These are phyloP conservation scores for Vigna trinervia DNA, from an alignment of 306 rosid genomes.

Conservation along the genomic window DNA sequence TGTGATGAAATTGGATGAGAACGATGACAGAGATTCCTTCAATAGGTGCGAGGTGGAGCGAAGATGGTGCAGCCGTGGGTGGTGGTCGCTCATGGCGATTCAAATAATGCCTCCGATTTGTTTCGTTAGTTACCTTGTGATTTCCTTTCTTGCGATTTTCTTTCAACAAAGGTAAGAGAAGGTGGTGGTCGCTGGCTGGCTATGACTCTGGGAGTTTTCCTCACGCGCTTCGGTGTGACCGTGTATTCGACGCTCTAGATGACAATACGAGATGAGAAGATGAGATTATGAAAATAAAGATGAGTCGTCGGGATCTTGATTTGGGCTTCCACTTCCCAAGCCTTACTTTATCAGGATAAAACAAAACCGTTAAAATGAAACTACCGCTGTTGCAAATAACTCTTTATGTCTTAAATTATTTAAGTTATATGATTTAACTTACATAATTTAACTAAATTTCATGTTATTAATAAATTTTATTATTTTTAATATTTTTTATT, in stretches of 20 bases:
- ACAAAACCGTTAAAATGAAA: no score
- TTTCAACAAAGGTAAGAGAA: background rate
- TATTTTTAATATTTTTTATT: no score
- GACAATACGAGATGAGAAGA: background rate
- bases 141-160: background rate
- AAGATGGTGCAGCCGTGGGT: constrained; percentile 66
- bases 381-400: background rate
- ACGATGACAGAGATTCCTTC: constrained; percentile 53
- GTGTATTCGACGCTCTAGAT: constrained; percentile 15
- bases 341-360: background rate
- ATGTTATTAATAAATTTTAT: no score
- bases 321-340: background rate
- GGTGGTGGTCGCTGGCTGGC: background rate
- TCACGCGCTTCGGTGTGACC: constrained; percentile 31
- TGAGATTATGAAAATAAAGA: background rate
- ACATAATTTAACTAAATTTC: no score
- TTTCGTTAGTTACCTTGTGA: background rate
- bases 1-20: constrained; percentile 62
- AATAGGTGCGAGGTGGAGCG: constrained; percentile 67
- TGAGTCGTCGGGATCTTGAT: background rate
- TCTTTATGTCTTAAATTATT: background rate
- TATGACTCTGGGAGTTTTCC: background rate
- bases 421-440: no score
- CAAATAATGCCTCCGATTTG: background rate
- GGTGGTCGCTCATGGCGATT: constrained; percentile 70